A percentile compares a stretch with the other conserved stretches of the same genome.
These are phyloP conservation scores for Calonectria pseudoreteaudii DNA, from an alignment of 2,329 filamentous ascomycete genomes.

Conservation along the genomic window DNA sequence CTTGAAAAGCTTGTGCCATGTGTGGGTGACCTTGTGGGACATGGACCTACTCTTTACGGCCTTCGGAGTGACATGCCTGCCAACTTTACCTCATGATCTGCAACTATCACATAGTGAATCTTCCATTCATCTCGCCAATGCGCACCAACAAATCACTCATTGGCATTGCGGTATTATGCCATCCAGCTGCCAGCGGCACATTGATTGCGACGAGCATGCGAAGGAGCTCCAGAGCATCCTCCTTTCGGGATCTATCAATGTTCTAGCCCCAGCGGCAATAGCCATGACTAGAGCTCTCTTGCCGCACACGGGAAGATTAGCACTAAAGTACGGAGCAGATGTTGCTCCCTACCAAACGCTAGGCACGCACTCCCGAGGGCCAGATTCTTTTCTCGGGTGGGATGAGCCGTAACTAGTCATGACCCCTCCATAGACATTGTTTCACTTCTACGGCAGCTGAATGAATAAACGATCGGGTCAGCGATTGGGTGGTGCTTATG, in stretches of 20 bases:
- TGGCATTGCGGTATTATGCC: not conserved
- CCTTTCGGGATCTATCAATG: not conserved
- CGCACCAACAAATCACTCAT: conserved; percentile 6
- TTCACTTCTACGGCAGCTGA: not conserved
- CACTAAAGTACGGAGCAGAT: not conserved
- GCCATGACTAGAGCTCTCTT: not conserved
- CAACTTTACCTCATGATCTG: conserved; percentile 5
- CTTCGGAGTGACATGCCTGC: conserved; percentile 1
- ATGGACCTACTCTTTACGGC: not conserved
- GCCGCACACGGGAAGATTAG: not conserved
- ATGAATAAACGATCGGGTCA: not conserved
- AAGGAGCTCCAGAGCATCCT: not conserved
- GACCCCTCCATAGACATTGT: not conserved
- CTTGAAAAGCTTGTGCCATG: not conserved
- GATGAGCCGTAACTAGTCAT: not conserved
- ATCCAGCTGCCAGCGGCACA: not conserved
- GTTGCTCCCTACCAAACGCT: not conserved
- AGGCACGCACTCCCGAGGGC: not conserved
- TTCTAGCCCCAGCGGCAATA: not conserved
- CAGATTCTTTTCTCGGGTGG: not conserved
- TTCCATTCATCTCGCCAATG: conserved; percentile 20
- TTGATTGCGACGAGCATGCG: not conserved
- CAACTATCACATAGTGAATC: not conserved
- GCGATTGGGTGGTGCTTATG: not conserved
- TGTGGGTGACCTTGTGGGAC: not conserved